Base-by-base conservation (phyloP, 2,329 filamentous ascomycete genomes). In the Aspergillus puulaauensis region DNA sequence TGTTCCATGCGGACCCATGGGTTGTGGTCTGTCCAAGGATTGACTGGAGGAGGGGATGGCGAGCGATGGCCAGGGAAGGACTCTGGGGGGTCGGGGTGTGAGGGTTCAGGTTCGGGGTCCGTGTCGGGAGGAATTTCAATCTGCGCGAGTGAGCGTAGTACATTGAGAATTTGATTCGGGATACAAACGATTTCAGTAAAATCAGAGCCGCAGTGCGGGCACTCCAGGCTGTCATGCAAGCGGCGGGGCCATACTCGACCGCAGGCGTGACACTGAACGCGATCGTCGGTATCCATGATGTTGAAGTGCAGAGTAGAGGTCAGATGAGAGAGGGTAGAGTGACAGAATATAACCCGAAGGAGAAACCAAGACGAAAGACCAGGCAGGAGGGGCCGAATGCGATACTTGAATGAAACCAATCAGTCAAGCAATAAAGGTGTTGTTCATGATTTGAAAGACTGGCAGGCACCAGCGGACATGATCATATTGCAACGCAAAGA, bases 211-310 rank as follows among this genome's bases (percentile, higher is more conserved):
- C 95, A 99, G n/a, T 78, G 74, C 15, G 92, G 91, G 70, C 95
- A 99, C 15, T 77, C 78, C 61, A 96, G 76, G 24, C 83, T 37
- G 9, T 48, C 87, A 63, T 83, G 80, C 62, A 89, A 49, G 59
- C 90, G 85, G 59, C 85, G 81, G 68, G 89, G 90, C 91, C 92
- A 98, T 73, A 96, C 89, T 62, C 89, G 78, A 52, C 83, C 73
- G 77, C 95, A 98, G 59, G 82, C 78, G 75, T 98, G 91, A 75
- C 95, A 99, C 74, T 84, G 96, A 54, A 97, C 88, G 63, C 93
- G 85, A 70, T 96, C 90, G 24, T 62, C 66, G 24, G 61, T 53
- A 57, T 76, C 69, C 51, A 45, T 40, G 44, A 41, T 37, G 37
- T 44, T 45, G 23, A 9, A 35, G 37, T 40, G 43, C 23, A 11